Evolutionary conservation across 192 early-diverging fungal species (phyloP), one percentile per base, ranked within the genome.

Genomic region (Linnemannia exigua): DNA sequence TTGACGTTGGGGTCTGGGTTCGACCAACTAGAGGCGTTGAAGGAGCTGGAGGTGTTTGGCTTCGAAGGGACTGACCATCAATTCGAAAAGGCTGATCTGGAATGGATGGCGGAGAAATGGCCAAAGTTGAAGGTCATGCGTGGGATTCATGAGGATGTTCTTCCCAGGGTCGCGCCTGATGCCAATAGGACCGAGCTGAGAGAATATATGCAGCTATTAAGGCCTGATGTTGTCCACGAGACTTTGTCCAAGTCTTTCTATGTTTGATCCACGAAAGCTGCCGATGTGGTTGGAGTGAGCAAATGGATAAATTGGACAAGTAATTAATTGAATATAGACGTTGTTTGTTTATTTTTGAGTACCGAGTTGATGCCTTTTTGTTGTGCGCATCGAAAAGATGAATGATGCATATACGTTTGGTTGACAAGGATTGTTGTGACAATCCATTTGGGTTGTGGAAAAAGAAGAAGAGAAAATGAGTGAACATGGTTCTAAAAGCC

Each of bases 401-500:
- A 44, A 44, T 50, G 48, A 50, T 44, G 41, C 41, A 44, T 44
- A 9, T 6, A 6, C 41, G 9, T 44, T n/a, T 44, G 41, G 5
- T 44, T 44, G 41, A 9, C 41, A 44, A 44, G 41, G 41, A 44
- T 44, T 44, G 41, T 44, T 9, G 9, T 44, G 41, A 44, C 41
- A 44, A 44, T 44, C 9, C 41, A 44, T 6, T 9, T 44, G 9
- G n/a, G n/a, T n/a, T n/a, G 41, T 44, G 41, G 41, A 3, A 44
- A 44, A 44, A 9, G 41, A 9, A 9, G 9, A 44, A 44, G 41
- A 44, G 9, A 9, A 44, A 9, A 44, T 3, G 17, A 17, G 6
- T 67, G 9, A 19, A 44, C 41, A 44, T 44, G 41, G 28, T 25
- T 47, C 69, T 70, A 80, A 36, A 70, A 80, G 11, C 38, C 38